Base-by-base conservation (phyloP, 352 stramenopile species). In the Phytophthora podocarpi region DNA sequence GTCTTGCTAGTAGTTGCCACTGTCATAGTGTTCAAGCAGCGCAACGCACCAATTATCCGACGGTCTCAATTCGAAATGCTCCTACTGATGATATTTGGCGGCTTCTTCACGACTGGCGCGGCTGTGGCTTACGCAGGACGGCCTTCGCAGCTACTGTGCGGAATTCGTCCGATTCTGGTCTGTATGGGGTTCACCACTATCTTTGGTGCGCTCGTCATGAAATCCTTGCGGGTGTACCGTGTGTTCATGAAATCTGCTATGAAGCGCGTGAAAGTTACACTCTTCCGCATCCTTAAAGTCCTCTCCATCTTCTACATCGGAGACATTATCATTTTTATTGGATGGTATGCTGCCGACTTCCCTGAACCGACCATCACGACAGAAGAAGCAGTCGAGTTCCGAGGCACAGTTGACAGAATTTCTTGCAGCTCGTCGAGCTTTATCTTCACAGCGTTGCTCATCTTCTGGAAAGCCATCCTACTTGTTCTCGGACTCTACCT, bases 401-500 rank as follows among this genome's bases (percentile, higher is more conserved):
- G 49, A 7, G 74, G 70, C 2, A 60, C 48, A 1, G 61, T 83
- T 4, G 59, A 70, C 6, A 43, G 45, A 12, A 59, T 76, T 24
- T 51, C 36, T 5, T 86, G 76, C 35, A 59, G 46, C 0, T 81
- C 73, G 6, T 72, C 56, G 2, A 81, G 66, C 28, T 76, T 81
- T 37, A 82, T 86, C 36, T 88, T 88, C 45, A 69, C 55, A 6
- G 66, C 64, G 9, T 30, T 84, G 13, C 47, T 80, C 15, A 81
- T 85, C 15, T 85, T 87, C 50, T 85, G 73, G 72, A 87, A 87
- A 34, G 52, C 70, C 0, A 76, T 84, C n/a, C 6, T 87, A 45
- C 63, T 84, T 23, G 64, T 78, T 16, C 1, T 65, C 6, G 74
- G 72, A 0, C 56, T 83, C 13, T 86, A 79, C 39, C n/a, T 85